Conservation (phyloP, 805 yeast species). For the Kluyveromyces aestuarii region DNA sequence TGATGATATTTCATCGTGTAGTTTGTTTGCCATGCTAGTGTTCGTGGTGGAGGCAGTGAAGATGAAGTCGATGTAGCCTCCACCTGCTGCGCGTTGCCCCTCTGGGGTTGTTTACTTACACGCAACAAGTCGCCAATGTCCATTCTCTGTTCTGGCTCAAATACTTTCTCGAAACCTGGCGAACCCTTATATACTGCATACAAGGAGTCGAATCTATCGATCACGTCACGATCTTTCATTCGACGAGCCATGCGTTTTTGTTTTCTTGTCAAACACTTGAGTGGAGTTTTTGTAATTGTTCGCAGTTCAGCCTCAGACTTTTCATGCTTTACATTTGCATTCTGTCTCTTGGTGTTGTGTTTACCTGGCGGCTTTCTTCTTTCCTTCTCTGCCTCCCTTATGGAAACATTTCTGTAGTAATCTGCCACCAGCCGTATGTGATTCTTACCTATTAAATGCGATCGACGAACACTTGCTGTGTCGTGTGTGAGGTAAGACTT, state of each 20-base stretch:
- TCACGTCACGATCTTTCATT: not conserved
- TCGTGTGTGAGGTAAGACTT: conserved; percentile 78
- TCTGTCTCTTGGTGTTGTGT: not conserved
- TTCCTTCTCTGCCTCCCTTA: conserved; percentile 1
- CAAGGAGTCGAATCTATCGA: not conserved
- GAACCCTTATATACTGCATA: conserved; percentile 20
- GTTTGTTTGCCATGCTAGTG: conserved; percentile 2
- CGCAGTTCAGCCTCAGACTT: not conserved
- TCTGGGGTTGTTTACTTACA: conserved; percentile 18
- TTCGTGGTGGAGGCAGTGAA: conserved; percentile 7
- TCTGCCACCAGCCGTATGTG: conserved; percentile 65
- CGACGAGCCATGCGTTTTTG: not conserved
- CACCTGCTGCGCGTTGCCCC: conserved; percentile 13
- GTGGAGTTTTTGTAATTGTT: conserved; percentile 1
- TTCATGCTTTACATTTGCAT: not conserved
- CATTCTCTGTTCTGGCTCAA: conserved; percentile 15
- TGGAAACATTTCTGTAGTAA: conserved; percentile 48
- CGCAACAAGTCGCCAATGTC: conserved; percentile 22
- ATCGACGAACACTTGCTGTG: conserved; percentile 74
- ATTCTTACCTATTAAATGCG: conserved; percentile 69
- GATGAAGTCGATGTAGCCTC: not conserved
- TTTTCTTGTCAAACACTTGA: conserved; percentile 7
- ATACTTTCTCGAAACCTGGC: conserved; percentile 25
- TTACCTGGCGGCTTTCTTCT: not conserved
- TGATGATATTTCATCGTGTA: conserved; percentile 2